Percentiles rank a stretch among this genome's conserved stretches.
Conservation (phyloP, 345 rosid species). For the Salix brachista region DNA sequence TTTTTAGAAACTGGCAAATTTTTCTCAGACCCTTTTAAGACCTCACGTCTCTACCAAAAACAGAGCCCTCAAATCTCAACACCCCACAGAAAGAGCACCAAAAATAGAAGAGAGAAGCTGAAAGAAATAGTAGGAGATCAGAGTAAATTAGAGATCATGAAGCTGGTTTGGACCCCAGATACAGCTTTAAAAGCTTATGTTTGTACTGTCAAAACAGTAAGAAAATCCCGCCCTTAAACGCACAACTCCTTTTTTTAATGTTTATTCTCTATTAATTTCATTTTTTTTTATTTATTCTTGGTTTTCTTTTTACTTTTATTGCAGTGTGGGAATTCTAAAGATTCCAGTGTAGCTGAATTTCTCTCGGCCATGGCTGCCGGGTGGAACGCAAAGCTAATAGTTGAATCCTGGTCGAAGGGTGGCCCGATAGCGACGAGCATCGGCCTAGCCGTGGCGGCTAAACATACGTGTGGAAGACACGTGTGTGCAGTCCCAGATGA, state of each 20-base stretch:
- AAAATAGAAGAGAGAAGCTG: background rate
- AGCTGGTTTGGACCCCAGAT: constrained; percentile 84
- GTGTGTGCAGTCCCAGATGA: constrained; percentile 79
- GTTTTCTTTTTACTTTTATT: background rate
- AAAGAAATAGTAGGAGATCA: background rate
- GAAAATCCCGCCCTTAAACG: background rate
- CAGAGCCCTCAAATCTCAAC: background rate
- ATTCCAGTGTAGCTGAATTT: constrained; percentile 69
- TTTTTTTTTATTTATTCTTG: background rate
- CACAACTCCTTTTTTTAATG: background rate
- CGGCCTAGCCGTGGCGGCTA: constrained; percentile 68
- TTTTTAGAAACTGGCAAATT: background rate
- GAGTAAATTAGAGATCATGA: constrained; percentile 37
- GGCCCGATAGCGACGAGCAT: constrained; percentile 61
- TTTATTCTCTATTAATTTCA: background rate
- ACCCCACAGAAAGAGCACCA: background rate
- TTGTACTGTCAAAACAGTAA: constrained; percentile 59
- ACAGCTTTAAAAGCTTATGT: constrained; percentile 69
- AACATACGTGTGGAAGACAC: constrained; percentile 66
- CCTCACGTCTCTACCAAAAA: background rate
- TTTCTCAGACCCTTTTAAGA: background rate
- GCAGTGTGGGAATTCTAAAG: constrained; percentile 49
- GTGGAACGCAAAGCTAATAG: constrained; percentile 67
- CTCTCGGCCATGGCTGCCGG: constrained; percentile 90
- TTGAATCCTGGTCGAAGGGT: constrained; percentile 72